Evolutionary conservation across 371 early-diverging fungal species (phyloP).

Genomic region (Capniomyces stellatus): DNA sequence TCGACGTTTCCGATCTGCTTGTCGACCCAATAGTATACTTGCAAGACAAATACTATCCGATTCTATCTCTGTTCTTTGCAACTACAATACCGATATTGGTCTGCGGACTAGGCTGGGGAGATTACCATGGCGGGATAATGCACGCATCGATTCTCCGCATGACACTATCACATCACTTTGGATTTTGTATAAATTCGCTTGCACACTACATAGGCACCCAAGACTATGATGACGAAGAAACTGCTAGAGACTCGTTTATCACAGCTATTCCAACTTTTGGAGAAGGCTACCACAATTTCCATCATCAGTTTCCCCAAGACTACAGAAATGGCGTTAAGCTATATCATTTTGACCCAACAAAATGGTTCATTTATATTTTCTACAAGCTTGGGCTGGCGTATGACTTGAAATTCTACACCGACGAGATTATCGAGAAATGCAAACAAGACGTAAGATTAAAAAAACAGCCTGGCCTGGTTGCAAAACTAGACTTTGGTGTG

Average conservation of each 20-base stretch:
- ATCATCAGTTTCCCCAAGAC: constrained; percentile 90
- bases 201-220: constrained; percentile 66
- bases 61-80: constrained; percentile 47
- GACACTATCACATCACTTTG: constrained; percentile 73
- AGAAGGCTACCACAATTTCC: constrained; percentile 81
- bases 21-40: constrained; percentile 51
- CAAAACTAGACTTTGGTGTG: constrained; percentile 53
- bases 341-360: constrained; percentile 90
- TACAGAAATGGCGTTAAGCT: constrained; percentile 82
- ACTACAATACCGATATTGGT: constrained; percentile 60
- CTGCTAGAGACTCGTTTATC: constrained; percentile 62
- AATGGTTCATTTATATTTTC: constrained; percentile 63
- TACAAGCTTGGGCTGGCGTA: constrained; percentile 62
- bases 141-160: constrained; percentile 63
- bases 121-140: constrained; percentile 77
- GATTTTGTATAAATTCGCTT: constrained; percentile 84
- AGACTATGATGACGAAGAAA: constrained; percentile 59
- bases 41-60: constrained; percentile 70
- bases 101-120: constrained; percentile 76
- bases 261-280: constrained; percentile 65
- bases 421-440: constrained; percentile 77
- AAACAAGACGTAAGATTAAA: constrained; percentile 63
- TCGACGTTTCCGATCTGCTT: constrained; percentile 71
- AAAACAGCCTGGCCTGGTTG: constrained; percentile 39
- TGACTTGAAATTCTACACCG: constrained; percentile 71